Conservation (phyloP, 352 stramenopile genomes). For the Pythium coloratum region DNA sequence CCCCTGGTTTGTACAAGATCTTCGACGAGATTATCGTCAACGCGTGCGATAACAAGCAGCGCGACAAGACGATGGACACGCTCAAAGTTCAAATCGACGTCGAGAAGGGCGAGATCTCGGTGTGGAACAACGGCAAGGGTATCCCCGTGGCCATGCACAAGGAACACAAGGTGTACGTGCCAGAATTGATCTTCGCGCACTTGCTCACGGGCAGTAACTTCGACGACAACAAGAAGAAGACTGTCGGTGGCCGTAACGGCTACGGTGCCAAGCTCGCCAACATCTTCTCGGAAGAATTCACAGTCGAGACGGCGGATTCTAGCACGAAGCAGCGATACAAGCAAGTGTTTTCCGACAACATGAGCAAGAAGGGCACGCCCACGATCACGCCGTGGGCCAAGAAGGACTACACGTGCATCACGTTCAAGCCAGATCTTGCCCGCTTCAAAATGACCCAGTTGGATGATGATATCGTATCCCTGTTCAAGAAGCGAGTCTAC, state of each 20-base stretch:
- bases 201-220: constrained; percentile 98
- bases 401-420: constrained; percentile 95
- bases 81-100: constrained; percentile 95
- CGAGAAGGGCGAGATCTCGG: constrained; percentile 91
- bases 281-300: constrained; percentile 99
- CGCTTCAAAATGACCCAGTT: constrained; percentile 92
- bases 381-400: constrained; percentile 81
- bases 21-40: constrained; percentile 99
- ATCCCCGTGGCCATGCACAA: constrained; percentile 97
- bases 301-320: constrained; percentile 97
- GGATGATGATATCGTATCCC: constrained; percentile 92
- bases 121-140: constrained; percentile 98
- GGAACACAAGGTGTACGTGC: constrained; percentile 97
- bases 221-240: constrained; percentile 96
- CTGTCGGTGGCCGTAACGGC: constrained; percentile 94
- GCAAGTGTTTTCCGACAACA: constrained; percentile 92
- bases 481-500: constrained; percentile 97
- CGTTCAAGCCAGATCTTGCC: constrained; percentile 95
- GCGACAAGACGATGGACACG: constrained; percentile 94
- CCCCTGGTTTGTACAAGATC: constrained; percentile 97
- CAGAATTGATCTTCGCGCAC: constrained; percentile 98
- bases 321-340: constrained; percentile 93
- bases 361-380: constrained; percentile 89
- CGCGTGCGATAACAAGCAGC: constrained; percentile 99
- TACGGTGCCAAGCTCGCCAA: constrained; percentile 99